Percentiles rank a stretch among this genome's conserved stretches.
Evolutionary conservation across 225 moss, liverwort and hornwort species (phyloP).

Genomic region (Marchantia polymorpha): DNA sequence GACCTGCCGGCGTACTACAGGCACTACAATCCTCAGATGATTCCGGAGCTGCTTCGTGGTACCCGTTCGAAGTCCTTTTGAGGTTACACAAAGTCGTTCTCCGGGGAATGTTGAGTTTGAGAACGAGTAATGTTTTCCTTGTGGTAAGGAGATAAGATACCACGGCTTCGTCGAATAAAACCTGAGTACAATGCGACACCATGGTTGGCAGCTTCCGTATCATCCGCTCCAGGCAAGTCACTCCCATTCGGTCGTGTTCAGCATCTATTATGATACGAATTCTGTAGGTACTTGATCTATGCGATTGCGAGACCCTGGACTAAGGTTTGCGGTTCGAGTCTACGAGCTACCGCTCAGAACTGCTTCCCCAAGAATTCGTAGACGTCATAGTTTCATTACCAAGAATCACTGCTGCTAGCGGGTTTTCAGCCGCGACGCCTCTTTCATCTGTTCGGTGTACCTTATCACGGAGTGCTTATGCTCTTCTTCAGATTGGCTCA

Average conservation of each 20-base stretch:
- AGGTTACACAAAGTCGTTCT: background rate
- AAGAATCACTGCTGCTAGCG: no score
- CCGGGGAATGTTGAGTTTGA: background rate
- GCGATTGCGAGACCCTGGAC: no score
- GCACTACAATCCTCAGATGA: background rate
- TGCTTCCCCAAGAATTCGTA: no score
- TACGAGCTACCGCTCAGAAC: no score
- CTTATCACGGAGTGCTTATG: no score
- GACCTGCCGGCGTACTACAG: background rate
- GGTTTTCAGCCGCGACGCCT: no score
- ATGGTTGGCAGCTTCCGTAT: constrained; percentile 97
- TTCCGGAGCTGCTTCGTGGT: background rate
- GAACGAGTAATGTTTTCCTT: background rate
- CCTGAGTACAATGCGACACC: constrained; percentile 74
- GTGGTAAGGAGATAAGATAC: background rate
- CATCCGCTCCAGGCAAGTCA: constrained; percentile 82
- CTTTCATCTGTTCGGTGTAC: no score
- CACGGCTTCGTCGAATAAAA: constrained; percentile 3
- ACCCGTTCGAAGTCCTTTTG: background rate
- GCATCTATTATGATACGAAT: no score
- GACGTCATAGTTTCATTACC: no score
- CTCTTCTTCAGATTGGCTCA: no score
- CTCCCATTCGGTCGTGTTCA: background rate
- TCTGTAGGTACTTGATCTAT: no score
- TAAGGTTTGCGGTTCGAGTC: no score